A percentile compares a stretch with the other conserved stretches of the same genome.
Evolutionary conservation across 2,329 filamentous ascomycete genomes (phyloP).

Genomic region (Penicillium sp.): DNA sequence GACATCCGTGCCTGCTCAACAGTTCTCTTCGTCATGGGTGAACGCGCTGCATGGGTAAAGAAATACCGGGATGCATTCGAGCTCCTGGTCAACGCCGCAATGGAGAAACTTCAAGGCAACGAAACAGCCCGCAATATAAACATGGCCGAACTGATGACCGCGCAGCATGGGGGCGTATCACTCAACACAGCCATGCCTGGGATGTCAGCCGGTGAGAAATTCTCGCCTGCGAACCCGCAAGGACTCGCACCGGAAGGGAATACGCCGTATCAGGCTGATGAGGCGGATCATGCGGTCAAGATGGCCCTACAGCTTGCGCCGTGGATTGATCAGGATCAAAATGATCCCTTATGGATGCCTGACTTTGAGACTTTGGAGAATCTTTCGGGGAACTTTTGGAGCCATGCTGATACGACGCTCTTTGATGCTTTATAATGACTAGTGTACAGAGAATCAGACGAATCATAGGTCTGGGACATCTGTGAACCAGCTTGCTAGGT

Average conservation of each 20-base stretch:
- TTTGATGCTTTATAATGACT: constrained; percentile 31
- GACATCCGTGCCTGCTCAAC: constrained; percentile 51
- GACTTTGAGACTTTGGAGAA: constrained; percentile 38
- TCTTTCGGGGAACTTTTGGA: constrained; percentile 32
- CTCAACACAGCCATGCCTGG: constrained; percentile 12
- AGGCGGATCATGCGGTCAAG: constrained; percentile 34
- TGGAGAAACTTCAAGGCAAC: constrained; percentile 46
- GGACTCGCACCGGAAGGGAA: constrained; percentile 12
- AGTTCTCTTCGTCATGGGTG: constrained; percentile 51
- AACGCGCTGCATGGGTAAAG: constrained; percentile 49
- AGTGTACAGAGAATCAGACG: not conserved
- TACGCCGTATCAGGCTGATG: constrained; percentile 18
- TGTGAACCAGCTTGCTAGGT: constrained; percentile 23
- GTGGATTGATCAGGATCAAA: constrained; percentile 40
- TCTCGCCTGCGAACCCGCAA: constrained; percentile 8
- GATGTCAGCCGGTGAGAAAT: constrained; percentile 17
- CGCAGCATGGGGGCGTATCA: constrained; percentile 27
- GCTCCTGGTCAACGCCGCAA: constrained; percentile 46
- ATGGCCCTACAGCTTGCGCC: constrained; percentile 41
- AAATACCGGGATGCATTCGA: constrained; percentile 51
- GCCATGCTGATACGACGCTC: constrained; percentile 24
- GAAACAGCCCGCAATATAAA: constrained; percentile 34
- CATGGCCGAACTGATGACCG: constrained; percentile 43
- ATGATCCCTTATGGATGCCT: constrained; percentile 40
- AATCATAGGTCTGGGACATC: constrained; percentile 15